phyloP scores from a whole-genome alignment of 495 filamentous ascomycete species.

The Tuber melanosporum region DNA sequence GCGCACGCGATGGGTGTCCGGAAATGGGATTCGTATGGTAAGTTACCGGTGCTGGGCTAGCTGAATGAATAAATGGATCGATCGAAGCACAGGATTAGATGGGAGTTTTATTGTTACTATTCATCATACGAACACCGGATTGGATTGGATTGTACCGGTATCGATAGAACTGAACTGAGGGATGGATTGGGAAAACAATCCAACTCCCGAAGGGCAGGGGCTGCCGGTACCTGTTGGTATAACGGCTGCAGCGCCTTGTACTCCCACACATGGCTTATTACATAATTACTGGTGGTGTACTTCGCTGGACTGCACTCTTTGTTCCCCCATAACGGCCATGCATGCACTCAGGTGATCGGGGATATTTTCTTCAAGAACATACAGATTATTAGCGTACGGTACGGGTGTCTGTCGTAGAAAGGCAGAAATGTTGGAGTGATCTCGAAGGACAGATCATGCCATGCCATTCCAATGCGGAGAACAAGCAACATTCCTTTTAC shows the following conservation, averaged over 20 bases:
- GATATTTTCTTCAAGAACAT: background rate
- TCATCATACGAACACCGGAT: background rate
- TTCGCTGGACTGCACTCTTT: background rate
- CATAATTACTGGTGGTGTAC: background rate
- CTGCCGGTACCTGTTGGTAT: background rate
- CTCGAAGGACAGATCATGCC: background rate
- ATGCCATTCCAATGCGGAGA: background rate
- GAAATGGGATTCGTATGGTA: background rate
- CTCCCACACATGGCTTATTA: background rate
- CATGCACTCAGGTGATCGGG: background rate
- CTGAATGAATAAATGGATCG: background rate
- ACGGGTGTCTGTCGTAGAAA: background rate
- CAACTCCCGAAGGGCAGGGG: background rate
- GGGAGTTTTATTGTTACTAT: background rate
- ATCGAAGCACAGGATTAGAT: background rate
- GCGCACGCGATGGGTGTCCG: background rate
- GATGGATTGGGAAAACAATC: background rate
- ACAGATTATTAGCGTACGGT: too few species aligned
- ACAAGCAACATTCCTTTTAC: background rate
- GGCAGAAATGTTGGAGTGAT: background rate
- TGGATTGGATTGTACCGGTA: background rate
- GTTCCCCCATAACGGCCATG: background rate
- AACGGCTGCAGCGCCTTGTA: background rate
- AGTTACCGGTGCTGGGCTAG: background rate
- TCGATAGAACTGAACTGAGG: background rate